These are phyloP conservation scores for Oidiodendron maius DNA, from an alignment of 495 filamentous ascomycete species.

Conservation along the genomic window DNA sequence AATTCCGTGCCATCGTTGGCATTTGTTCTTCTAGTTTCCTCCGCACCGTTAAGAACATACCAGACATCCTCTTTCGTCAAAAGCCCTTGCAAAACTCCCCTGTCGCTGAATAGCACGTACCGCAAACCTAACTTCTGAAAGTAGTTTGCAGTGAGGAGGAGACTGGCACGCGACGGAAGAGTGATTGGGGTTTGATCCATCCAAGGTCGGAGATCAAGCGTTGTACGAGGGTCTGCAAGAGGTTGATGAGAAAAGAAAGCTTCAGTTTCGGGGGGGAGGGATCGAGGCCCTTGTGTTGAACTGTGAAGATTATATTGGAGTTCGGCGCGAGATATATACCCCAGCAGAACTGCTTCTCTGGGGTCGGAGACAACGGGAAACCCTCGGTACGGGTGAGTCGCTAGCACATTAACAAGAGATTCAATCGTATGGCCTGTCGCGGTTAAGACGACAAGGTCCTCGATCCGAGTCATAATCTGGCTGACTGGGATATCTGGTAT, in stretches of 20 bases:
- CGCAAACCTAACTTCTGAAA: slow-evolving; percentile 90
- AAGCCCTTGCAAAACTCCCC: slow-evolving; percentile 75
- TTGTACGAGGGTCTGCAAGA: slow-evolving; percentile 69
- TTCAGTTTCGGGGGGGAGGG: slow-evolving; percentile 64
- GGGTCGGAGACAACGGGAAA: slow-evolving; percentile 85
- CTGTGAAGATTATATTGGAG: slow-evolving; percentile 71
- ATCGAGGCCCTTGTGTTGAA: slow-evolving; percentile 45
- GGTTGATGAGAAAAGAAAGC: slow-evolving; percentile 80
- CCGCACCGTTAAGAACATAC: slow-evolving; percentile 79
- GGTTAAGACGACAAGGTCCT: slow-evolving; percentile 83
- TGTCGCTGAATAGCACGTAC: slow-evolving; percentile 82
- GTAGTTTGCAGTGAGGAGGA: slow-evolving; percentile 79
- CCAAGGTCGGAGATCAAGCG: slow-evolving; percentile 86
- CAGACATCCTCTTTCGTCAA: slow-evolving; percentile 99
- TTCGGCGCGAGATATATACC: slow-evolving; percentile 92
- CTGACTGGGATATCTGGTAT: slow-evolving; percentile 76
- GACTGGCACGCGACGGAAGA: slow-evolving; percentile 62
- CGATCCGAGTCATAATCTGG: slow-evolving; percentile 85
- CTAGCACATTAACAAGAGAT: slow-evolving; percentile 61
- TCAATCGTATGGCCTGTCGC: slow-evolving; percentile 83
- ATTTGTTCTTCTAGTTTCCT: slow-evolving; percentile 42
- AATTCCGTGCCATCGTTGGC: slow-evolving; percentile 11
- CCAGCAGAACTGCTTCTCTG: slow-evolving; percentile 67
- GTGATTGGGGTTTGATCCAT: slow-evolving; percentile 98
- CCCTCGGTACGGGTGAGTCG: slow-evolving; percentile 73